A percentile compares a stretch with the other conserved stretches of the same genome.
Evolutionary conservation across 2,329 filamentous ascomycete species (phyloP).

Genomic region (Atkinsonella texensis): DNA sequence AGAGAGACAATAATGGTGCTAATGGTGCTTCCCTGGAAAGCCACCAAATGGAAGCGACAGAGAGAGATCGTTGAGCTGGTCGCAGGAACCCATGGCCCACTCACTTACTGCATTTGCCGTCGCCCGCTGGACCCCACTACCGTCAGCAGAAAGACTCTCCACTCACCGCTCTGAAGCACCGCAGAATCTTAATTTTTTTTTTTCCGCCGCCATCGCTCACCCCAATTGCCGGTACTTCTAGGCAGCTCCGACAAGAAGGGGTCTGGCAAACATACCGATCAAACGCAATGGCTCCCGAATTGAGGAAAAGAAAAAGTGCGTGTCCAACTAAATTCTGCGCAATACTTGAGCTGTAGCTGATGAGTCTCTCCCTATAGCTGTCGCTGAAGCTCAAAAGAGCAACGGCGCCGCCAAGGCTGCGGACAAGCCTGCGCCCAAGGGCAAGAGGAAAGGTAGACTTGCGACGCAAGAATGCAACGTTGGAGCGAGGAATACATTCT

Average conservation of each 20-base stretch:
- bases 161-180: slow-evolving; percentile 20
- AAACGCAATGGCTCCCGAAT: slow-evolving; percentile 33
- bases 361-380: slow-evolving; percentile 8
- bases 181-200: slow-evolving; percentile 28
- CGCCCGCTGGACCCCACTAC: background rate
- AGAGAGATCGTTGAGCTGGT: too few species aligned
- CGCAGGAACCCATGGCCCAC: too few species aligned
- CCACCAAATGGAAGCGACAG: too few species aligned
- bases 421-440: slow-evolving; percentile 23
- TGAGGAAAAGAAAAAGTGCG: slow-evolving; percentile 27
- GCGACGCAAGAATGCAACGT: background rate
- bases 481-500: slow-evolving; percentile 9
- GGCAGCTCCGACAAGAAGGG: background rate
- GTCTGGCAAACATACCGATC: slow-evolving; percentile 3
- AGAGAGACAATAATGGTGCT: too few species aligned
- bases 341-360: slow-evolving; percentile 9
- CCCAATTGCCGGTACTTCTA: slow-evolving; percentile 1
- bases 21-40: too few species aligned
- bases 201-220: slow-evolving; percentile 4
- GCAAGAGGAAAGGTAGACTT: slow-evolving; percentile 22
- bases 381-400: slow-evolving; percentile 19
- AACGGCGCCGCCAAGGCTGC: slow-evolving; percentile 14
- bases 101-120: too few species aligned
- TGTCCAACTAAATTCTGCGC: background rate
- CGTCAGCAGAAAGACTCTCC: background rate